phyloP scores from a whole-genome alignment of 2,329 filamentous ascomycete genomes.

The Hymenoscyphus albidus region DNA sequence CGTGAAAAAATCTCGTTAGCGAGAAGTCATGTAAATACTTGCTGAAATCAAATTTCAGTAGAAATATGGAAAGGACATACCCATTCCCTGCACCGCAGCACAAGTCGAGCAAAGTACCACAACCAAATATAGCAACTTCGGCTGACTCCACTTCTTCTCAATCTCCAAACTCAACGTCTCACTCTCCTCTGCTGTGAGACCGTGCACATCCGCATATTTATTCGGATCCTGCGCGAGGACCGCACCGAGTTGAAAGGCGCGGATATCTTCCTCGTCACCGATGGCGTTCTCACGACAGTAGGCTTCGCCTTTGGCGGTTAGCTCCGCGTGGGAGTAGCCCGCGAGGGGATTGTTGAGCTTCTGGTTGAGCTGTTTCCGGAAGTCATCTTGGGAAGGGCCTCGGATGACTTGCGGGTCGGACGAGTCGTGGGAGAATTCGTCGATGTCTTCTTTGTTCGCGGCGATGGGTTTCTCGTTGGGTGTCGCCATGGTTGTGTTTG shows the following conservation, averaged over 20 bases:
- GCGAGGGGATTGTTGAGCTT: slow-evolving; percentile 52
- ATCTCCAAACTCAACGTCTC: slow-evolving; percentile 56
- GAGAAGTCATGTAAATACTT: neutral
- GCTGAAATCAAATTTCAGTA: neutral
- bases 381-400: slow-evolving; percentile 9
- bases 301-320: slow-evolving; percentile 52
- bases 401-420: too few relatives aligned
- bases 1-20: neutral
- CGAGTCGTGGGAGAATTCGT: too few relatives aligned
- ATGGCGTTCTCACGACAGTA: slow-evolving; percentile 55
- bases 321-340: slow-evolving; percentile 45
- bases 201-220: slow-evolving; percentile 47
- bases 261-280: slow-evolving; percentile 51
- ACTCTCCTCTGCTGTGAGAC: slow-evolving; percentile 55
- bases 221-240: slow-evolving; percentile 47
- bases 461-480: too few relatives aligned
- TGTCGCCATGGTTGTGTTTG: too few relatives aligned
- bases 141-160: slow-evolving; percentile 66
- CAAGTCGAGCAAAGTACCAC: slow-evolving; percentile 64
- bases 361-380: slow-evolving; percentile 38
- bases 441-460: too few relatives aligned
- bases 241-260: slow-evolving; percentile 57
- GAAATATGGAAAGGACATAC: slow-evolving; percentile 34
- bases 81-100: slow-evolving; percentile 68
- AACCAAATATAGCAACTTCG: slow-evolving; percentile 60